A percentile compares a stretch with the other conserved stretches of the same genome.
Evolutionary conservation across 2,329 filamentous ascomycete species (phyloP).

Genomic region (Aspergillus latus): DNA sequence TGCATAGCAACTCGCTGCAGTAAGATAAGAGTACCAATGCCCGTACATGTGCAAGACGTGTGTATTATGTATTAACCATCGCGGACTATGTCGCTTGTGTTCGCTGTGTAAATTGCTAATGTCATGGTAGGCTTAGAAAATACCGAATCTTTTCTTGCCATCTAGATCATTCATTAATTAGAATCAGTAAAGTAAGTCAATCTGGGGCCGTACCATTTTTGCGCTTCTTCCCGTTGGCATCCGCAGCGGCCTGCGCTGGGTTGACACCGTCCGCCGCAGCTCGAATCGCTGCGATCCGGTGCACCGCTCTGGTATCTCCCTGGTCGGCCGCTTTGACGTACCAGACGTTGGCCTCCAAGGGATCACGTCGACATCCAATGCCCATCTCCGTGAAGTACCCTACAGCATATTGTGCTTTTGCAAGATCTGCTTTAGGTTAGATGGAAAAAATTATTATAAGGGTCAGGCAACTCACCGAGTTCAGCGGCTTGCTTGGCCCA

Average conservation of each 20-base stretch:
- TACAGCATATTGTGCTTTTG: conserved; percentile 84
- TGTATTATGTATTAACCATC: conserved; percentile 13
- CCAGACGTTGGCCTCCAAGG: conserved; percentile 97
- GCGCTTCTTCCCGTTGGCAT: conserved; percentile 16
- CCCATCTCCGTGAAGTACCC: conserved; percentile 99
- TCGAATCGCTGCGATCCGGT: conserved; percentile 80
- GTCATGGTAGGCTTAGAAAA: conserved; percentile 5
- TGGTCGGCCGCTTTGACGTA: conserved; percentile 94
- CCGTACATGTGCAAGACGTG: conserved; percentile 8
- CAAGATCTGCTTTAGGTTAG: conserved; percentile 37
- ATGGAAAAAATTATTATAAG: neutral
- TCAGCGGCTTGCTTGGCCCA: conserved; percentile 89
- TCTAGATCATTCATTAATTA: conserved; percentile 1
- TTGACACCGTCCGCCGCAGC: conserved; percentile 67
- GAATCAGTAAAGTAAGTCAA: neutral
- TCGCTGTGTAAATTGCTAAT: neutral
- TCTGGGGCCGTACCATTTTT: conserved; percentile 10
- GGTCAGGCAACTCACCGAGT: conserved; percentile 61
- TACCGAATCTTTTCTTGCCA: conserved; percentile 14
- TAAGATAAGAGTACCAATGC: conserved; percentile 2
- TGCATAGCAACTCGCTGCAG: conserved; percentile 5
- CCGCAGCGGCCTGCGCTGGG: conserved; percentile 30
- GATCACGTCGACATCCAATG: conserved; percentile 88
- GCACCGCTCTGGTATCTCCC: conserved; percentile 85
- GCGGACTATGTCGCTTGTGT: conserved; percentile 9